Base-by-base conservation (phyloP, 208 protist species). In the Acanthamoeba triangularis region DNA sequence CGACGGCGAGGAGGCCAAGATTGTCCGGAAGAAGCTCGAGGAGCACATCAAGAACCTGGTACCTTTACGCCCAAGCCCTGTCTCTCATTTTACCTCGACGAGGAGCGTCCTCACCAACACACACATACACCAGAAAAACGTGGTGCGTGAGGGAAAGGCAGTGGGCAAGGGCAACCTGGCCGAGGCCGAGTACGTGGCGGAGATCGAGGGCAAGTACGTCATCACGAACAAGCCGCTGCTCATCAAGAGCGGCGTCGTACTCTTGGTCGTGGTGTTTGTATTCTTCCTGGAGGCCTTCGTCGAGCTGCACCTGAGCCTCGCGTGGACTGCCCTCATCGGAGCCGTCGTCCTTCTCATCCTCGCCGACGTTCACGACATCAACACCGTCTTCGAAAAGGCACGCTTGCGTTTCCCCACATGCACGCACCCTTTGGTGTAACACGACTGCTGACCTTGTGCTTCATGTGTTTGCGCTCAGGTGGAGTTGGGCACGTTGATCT, bases 401-500 rank as follows among this genome's bases (percentile, higher is more conserved):
- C 33, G 3, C 20, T 14, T 11, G 25, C 20, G 23, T 14, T 35
- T 23, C 4, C 72, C 18, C 72, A 37, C n/a, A 28, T 23, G 41
- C 7, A 28, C n/a, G 20, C 72, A 7, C 23, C 23, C 6, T 63
- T 8, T 18, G 37, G 41, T 8, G 35, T 8, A 7, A 33, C 14
- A 18, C n/a, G 16, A 2, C 25, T 67, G 18, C 25, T 67, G 18
- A 13, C 25, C 47, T 2, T 49, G 5, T 44, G 18, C 82, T 63
- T 61, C 30, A 7, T 90, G 37, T 90, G 47, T 33, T 44, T 61
- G 11, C 14, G 11, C 35, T 0, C 52, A 91, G 84, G 95, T 98
- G 5, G 97, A 98, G 88, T 97, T 97, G 95, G 35, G 69, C n/a
- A 98, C 97, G 52, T 69, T 97, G 33, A 35, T 98, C 44, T 98